A percentile compares a stretch with the other conserved stretches of the same genome.
These are phyloP conservation scores for Tetragonia tetragonoides DNA, from an alignment of 148 eudicot species.

Conservation along the genomic window DNA sequence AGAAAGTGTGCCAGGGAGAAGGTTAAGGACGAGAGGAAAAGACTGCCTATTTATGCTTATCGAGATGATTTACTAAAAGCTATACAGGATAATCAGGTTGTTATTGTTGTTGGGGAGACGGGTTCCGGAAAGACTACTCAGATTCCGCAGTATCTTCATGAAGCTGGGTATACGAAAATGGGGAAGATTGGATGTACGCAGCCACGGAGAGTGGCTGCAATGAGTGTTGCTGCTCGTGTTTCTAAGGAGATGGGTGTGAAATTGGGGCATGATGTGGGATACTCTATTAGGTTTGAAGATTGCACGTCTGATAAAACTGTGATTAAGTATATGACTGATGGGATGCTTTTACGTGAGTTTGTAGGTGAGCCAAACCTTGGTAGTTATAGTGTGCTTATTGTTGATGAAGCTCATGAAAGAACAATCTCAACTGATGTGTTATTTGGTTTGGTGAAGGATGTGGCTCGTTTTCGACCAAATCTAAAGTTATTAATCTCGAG, in stretches of 20 bases:
- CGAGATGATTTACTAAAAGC: constrained; percentile 54
- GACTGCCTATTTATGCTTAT: constrained; percentile 58
- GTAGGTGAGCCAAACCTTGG: constrained; percentile 73
- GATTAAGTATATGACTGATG: constrained; percentile 75
- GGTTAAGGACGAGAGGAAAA: constrained; percentile 55
- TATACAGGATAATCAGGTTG: constrained; percentile 60
- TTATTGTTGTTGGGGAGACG: constrained; percentile 77
- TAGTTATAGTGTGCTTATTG: constrained; percentile 69
- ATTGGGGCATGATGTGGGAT: constrained; percentile 84
- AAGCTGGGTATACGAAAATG: constrained; percentile 63
- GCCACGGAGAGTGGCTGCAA: constrained; percentile 88
- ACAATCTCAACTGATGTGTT: constrained; percentile 69
- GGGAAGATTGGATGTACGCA: constrained; percentile 89
- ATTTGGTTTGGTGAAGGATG: constrained; percentile 76
- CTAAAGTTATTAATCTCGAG: constrained; percentile 69
- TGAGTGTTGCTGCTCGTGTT: constrained; percentile 86
- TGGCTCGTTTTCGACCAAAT: constrained; percentile 67
- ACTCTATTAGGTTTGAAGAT: constrained; percentile 71
- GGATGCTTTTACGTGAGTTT: constrained; percentile 68
- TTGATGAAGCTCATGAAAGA: constrained; percentile 78
- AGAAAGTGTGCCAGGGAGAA: constrained; percentile 58
- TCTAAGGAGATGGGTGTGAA: constrained; percentile 77
- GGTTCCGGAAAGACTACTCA: constrained; percentile 86
- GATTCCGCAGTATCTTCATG: constrained; percentile 79
- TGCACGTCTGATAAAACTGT: constrained; percentile 71